A percentile compares a stretch with the other conserved stretches of the same genome.
These are phyloP conservation scores for Myriosclerotinia duriaeana DNA, from an alignment of 2,329 filamentous ascomycete genomes.

Conservation along the genomic window DNA sequence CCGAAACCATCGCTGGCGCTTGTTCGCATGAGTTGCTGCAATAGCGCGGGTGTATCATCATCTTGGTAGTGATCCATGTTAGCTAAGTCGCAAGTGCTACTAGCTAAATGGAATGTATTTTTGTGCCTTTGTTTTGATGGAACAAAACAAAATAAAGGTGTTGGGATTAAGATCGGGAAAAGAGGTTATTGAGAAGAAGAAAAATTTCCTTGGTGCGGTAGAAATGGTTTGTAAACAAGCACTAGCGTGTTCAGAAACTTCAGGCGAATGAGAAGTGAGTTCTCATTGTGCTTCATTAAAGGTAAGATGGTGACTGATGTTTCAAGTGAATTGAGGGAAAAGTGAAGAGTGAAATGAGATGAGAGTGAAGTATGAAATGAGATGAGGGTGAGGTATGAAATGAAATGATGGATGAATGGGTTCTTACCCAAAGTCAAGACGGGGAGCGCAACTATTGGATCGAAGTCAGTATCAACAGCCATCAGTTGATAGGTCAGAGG, in stretches of 20 bases:
- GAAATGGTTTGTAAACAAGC: neutral
- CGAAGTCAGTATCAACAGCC: neutral
- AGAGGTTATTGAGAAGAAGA: neutral
- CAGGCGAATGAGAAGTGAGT: neutral
- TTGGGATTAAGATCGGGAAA: neutral
- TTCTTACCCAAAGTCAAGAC: neutral
- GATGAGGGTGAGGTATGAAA: neutral
- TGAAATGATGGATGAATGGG: neutral
- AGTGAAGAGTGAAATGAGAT: conserved; percentile 3
- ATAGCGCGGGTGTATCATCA: neutral
- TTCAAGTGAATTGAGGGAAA: neutral
- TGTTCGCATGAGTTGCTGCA: neutral
- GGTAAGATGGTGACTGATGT: neutral
- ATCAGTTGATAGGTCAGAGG: neutral
- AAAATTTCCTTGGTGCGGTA: neutral
- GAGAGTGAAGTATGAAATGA: conserved; percentile 2
- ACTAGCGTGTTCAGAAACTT: conserved; percentile 4
- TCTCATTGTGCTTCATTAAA: neutral
- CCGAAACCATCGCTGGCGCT: conserved; percentile 5
- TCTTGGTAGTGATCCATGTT: conserved; percentile 11
- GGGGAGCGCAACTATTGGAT: neutral
- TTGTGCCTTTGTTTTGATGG: neutral
- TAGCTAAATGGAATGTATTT: neutral
- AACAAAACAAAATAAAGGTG: neutral
- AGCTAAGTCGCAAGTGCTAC: conserved; percentile 1